Evolutionary conservation across 164 flowering plant species (phyloP).

Genomic region (Liquidambar formosana): DNA sequence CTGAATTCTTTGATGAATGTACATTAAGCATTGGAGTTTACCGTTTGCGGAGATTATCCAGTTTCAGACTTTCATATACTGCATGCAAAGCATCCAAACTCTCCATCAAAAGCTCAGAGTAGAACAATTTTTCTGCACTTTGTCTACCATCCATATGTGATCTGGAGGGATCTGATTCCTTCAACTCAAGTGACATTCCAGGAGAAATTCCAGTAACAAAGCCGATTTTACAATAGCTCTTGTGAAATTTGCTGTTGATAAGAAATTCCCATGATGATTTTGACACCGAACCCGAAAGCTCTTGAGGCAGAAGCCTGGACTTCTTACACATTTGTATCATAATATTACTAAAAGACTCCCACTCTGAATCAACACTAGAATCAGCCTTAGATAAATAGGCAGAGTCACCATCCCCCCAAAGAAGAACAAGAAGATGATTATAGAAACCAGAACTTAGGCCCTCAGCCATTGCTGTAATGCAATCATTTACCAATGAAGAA

Average conservation of each 20-base stretch:
- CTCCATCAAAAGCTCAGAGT: constrained; percentile 49
- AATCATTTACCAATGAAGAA: constrained; percentile 79
- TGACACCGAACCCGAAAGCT: constrained; percentile 20
- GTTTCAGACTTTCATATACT: constrained; percentile 84
- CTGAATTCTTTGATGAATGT: not conserved
- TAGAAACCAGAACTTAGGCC: constrained; percentile 69
- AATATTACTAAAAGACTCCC: constrained; percentile 67
- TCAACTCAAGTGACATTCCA: constrained; percentile 17
- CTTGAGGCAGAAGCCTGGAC: constrained; percentile 15
- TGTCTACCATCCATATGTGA: constrained; percentile 20
- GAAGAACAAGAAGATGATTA: constrained; percentile 62
- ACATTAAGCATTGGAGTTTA: constrained; percentile 19
- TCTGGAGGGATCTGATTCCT: constrained; percentile 23
- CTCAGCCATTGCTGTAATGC: constrained; percentile 83
- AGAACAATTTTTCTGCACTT: constrained; percentile 36
- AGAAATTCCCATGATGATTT: constrained; percentile 86
- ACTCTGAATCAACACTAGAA: constrained; percentile 65
- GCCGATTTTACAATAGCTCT: constrained; percentile 40
- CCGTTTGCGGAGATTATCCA: constrained; percentile 82
- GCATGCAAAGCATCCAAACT: constrained; percentile 81
- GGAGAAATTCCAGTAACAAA: constrained; percentile 29
- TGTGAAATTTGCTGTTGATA: constrained; percentile 66
- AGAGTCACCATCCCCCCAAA: constrained; percentile 69
- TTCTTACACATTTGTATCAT: constrained; percentile 53
- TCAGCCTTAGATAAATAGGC: constrained; percentile 43